Evolutionary conservation across 768 basidiomycete species (phyloP).

Genomic region (Lactarius evosmus): DNA sequence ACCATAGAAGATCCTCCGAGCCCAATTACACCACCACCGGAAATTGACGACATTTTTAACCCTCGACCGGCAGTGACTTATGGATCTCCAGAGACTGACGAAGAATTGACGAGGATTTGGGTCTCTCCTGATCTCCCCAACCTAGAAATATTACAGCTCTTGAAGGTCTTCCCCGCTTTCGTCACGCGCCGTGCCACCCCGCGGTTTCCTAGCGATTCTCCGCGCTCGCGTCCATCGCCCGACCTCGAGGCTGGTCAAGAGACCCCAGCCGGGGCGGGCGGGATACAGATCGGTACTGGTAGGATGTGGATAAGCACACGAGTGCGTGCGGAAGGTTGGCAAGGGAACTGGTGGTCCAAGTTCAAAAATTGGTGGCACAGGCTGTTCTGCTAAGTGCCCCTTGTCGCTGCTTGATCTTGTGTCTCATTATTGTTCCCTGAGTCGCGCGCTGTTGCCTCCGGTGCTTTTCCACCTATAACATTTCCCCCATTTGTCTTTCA

Average conservation of each 20-base stretch:
- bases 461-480: background rate
- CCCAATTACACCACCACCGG: conserved; percentile 39
- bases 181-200: conserved; percentile 67
- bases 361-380: conserved; percentile 78
- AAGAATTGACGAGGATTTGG: conserved; percentile 71
- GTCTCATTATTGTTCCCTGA: conserved; percentile 3
- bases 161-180: conserved; percentile 75
- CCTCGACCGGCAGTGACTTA: conserved; percentile 29
- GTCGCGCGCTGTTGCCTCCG: conserved; percentile 4
- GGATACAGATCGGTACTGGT: conserved; percentile 77
- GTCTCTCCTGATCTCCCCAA: conserved; percentile 75
- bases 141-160: conserved; percentile 64
- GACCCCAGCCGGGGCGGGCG: conserved; percentile 49
- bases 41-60: conserved; percentile 35
- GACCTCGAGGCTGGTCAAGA: conserved; percentile 74
- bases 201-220: conserved; percentile 51
- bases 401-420: conserved; percentile 5
- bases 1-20: conserved; percentile 42
- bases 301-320: conserved; percentile 72
- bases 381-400: conserved; percentile 58
- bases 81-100: conserved; percentile 38
- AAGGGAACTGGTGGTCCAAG: conserved; percentile 76
- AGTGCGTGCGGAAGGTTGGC: conserved; percentile 59
- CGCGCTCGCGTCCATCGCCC: conserved; percentile 37
- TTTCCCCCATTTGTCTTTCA: conserved; percentile 10